A percentile compares a stretch with the other conserved stretches of the same genome.
phyloP scores from a whole-genome alignment of 306 rosid genomes.

The Pueraria montana region DNA sequence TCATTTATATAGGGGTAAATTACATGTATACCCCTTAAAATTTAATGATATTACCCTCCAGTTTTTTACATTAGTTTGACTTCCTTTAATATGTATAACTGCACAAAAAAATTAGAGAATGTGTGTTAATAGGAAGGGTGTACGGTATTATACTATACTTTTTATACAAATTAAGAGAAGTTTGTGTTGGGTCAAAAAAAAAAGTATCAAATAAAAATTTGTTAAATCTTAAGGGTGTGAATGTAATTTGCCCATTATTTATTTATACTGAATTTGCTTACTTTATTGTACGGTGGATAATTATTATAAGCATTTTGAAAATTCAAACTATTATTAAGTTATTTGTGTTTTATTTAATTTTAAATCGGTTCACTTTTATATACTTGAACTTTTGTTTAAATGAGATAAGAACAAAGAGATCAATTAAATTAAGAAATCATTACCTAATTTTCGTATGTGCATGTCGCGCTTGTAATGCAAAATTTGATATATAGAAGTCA shows the following conservation, averaged over 20 bases:
- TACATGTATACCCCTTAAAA: neutral
- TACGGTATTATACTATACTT: neutral
- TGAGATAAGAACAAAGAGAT: neutral
- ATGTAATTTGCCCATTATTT: neutral
- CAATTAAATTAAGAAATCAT: constrained; percentile 5
- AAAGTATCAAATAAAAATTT: neutral
- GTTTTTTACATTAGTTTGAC: neutral
- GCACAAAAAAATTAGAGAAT: neutral
- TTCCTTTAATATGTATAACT: neutral
- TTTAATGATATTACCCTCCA: neutral
- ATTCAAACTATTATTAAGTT: neutral
- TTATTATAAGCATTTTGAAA: constrained; percentile 1
- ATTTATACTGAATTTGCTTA: neutral
- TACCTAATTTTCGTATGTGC: neutral
- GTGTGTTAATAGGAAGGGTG: neutral
- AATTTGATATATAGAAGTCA: neutral
- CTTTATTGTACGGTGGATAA: constrained; percentile 8
- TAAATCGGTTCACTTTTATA: neutral
- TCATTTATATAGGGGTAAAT: neutral
- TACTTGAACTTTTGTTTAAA: neutral
- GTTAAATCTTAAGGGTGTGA: neutral
- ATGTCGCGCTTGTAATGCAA: neutral
- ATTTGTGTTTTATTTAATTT: neutral
- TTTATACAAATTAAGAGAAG: neutral
- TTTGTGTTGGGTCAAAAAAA: neutral